A percentile compares a stretch with the other conserved stretches of the same genome.
phyloP scores from a whole-genome alignment of 2,329 filamentous ascomycete species.

The Penicillium freii region DNA sequence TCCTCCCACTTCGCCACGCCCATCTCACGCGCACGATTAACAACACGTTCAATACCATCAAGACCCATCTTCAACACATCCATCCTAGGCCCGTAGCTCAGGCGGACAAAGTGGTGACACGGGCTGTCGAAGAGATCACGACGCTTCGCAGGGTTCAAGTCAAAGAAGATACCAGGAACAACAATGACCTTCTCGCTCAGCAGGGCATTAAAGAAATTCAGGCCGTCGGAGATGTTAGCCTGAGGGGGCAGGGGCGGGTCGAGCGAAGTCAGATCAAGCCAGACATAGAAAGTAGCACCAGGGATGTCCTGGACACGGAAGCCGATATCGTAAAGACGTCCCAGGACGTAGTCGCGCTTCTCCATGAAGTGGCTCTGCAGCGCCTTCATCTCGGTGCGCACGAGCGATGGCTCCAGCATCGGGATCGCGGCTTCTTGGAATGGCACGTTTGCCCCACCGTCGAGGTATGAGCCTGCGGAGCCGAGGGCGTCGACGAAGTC shows the following conservation, averaged over 20 bases:
- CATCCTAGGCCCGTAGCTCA: slow-evolving; percentile 82
- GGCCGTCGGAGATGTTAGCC: slow-evolving; percentile 78
- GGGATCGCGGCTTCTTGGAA: slow-evolving; percentile 91
- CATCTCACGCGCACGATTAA: slow-evolving; percentile 50
- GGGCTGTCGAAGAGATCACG: slow-evolving; percentile 91
- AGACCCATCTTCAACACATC: slow-evolving; percentile 74
- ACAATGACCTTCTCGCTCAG: slow-evolving; percentile 93
- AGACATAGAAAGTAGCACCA: slow-evolving; percentile 93
- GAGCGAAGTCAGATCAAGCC: slow-evolving; percentile 59
- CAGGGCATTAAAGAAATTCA: slow-evolving; percentile 96
- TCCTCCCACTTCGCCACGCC: slow-evolving; percentile 32
- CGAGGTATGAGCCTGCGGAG: slow-evolving; percentile 88
- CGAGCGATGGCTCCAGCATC: slow-evolving; percentile 85
- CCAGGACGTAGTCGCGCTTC: slow-evolving; percentile 89
- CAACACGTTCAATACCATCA: slow-evolving; percentile 79
- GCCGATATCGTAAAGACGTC: slow-evolving; percentile 76
- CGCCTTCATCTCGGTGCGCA: slow-evolving; percentile 81
- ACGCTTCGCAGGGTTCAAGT: slow-evolving; percentile 84
- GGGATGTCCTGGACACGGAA: slow-evolving; percentile 82
- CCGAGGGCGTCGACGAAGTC: slow-evolving; percentile 94
- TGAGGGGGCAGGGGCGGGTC: slow-evolving; percentile 54
- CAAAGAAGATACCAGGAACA: slow-evolving; percentile 96
- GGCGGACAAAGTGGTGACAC: slow-evolving; percentile 85
- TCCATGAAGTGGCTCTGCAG: slow-evolving; percentile 86
- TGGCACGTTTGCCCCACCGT: slow-evolving; percentile 89